Evolutionary conservation across 768 basidiomycete species (phyloP), one percentile per base, ranked within the genome.

Genomic region (Daedaleopsis sinensis): DNA sequence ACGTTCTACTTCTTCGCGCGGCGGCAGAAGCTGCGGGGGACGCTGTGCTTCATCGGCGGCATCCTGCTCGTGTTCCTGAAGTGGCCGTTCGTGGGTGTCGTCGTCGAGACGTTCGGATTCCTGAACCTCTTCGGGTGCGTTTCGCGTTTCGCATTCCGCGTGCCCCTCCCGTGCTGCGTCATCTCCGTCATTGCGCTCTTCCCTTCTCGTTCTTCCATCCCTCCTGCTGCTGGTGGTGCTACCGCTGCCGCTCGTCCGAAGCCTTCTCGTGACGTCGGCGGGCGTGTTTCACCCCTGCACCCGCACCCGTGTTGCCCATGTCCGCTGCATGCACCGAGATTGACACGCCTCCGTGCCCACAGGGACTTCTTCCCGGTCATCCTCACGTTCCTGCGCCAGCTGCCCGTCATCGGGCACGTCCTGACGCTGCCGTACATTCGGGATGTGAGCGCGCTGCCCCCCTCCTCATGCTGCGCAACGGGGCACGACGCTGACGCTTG

Each of bases 311-410:
- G 51, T 35, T 12, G 24, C 32, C 7, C 7, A 13, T 35, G 9
- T 23, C 23, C 32, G 44, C 37, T n/a, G 38, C 16, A 50, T 18
- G 21, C 16, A 39, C n/a, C 43, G 32, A 15, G 48, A n/a, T 5
- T 16, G 13, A n/a, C 9, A 24, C 15, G 12, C 46, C 3, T 13
- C 35, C 43, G n/a, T 32, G 47, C 36, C 1, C 64, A 49, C 77
- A 98, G 96, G 48, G 96, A 98, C 77, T 99, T 99, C 82, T 98
- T 98, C 85, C 97, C 97, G 7, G 97, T 98, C 62, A 90, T 99
- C 57, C 80, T 99, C 52, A 95, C 94, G n/a, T 98, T 98, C 82
- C 77, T 98, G 64, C 84, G 96, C 58, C 96, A 98, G 77, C 73
- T 98, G 49, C 96, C 97, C 5, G 87, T 97, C 65, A 83, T 99